Evolutionary conservation across 805 yeast genomes (phyloP).

Genomic region (Pichia membranifaciens): DNA sequence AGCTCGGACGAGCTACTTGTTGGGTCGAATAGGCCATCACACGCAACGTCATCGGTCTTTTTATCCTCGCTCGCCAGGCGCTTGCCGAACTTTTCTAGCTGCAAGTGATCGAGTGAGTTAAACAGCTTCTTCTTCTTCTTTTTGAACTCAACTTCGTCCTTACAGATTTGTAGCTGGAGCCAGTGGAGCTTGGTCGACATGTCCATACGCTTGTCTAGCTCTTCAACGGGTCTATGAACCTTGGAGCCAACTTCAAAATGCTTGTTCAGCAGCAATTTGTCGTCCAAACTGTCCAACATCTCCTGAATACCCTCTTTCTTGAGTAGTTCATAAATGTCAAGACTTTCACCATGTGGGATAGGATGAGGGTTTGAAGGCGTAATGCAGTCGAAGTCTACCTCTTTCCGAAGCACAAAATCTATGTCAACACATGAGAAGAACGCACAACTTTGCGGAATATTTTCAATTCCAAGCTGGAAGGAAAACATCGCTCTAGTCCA

Average conservation of each 20-base stretch:
- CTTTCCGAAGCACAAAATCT: conserved; percentile 83
- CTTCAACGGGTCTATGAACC: conserved; percentile 22
- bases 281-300: conserved; percentile 17
- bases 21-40: conserved; percentile 15
- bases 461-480: conserved; percentile 82
- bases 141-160: conserved; percentile 26
- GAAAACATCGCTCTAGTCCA: conserved; percentile 98
- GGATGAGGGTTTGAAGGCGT: conserved; percentile 79
- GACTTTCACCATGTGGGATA: conserved; percentile 73
- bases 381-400: conserved; percentile 83
- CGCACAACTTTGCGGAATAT: conserved; percentile 91
- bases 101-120: conserved; percentile 14
- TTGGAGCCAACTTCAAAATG: conserved; percentile 11
- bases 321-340: conserved; percentile 53
- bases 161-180: conserved; percentile 29
- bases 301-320: conserved; percentile 31
- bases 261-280: conserved; percentile 14
- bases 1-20: conserved; percentile 17
- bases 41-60: conserved; percentile 16
- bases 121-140: conserved; percentile 19
- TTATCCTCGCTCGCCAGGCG: conserved; percentile 11
- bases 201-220: conserved; percentile 25
- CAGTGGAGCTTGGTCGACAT: conserved; percentile 19
- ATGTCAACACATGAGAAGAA: conserved; percentile 92
- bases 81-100: conserved; percentile 17